phyloP scores from a whole-genome alignment of 768 basidiomycete species.

The Rhodotorula diobovata region DNA sequence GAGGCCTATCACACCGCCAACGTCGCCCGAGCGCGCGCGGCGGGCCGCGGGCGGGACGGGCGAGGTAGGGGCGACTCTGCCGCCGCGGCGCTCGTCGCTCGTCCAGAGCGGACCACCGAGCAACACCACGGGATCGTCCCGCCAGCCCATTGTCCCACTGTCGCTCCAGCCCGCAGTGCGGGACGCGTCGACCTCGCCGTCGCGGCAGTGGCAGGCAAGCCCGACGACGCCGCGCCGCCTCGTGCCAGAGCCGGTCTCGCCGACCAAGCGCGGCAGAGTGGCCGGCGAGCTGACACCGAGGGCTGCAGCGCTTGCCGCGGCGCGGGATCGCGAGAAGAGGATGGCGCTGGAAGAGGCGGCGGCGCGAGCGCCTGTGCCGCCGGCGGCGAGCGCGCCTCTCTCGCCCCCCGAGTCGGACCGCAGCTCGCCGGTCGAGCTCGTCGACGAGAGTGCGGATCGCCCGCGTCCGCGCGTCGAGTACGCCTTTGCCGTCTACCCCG shows the following conservation, averaged over 20 bases:
- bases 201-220: too few species aligned
- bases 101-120: too few species aligned
- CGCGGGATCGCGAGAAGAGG: slow-evolving; percentile 10
- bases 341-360: too few species aligned
- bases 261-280: neutral
- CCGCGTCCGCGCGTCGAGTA: slow-evolving; percentile 16
- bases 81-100: neutral
- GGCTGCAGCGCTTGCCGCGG: slow-evolving; percentile 4
- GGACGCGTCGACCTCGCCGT: neutral
- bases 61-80: neutral
- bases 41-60: too few species aligned
- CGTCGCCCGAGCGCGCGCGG: neutral
- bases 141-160: neutral
- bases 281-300: neutral
- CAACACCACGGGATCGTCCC: too few species aligned
- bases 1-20: neutral
- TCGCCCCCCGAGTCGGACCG: too few species aligned
- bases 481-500: slow-evolving; percentile 15
- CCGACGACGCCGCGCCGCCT: neutral
- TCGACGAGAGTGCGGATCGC: neutral
- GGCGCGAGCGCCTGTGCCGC: neutral
- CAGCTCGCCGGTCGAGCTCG: neutral
- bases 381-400: neutral
- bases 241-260: neutral
- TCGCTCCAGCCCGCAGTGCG: neutral